Conservation (phyloP, 495 filamentous ascomycete species). For the Penicillium silybi region DNA sequence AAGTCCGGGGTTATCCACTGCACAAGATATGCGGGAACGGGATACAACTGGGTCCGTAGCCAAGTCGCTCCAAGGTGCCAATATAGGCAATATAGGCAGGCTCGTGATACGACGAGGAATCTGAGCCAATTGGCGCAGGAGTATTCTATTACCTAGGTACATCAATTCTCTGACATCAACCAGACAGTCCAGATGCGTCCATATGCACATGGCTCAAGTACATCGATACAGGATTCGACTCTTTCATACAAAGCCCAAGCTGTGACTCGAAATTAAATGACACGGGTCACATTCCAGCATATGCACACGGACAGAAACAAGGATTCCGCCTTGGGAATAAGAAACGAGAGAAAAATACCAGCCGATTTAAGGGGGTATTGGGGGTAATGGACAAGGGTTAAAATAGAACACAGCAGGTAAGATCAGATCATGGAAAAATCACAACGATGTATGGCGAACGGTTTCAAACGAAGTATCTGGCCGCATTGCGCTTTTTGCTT, state of each 20-base stretch:
- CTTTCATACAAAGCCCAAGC: constrained; percentile 1
- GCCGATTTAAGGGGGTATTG: constrained; percentile 37
- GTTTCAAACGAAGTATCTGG: constrained; percentile 1
- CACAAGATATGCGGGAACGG: not conserved
- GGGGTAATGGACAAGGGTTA: constrained; percentile 4
- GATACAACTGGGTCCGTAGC: not conserved
- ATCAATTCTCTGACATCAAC: not conserved
- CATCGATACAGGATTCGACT: constrained; percentile 1
- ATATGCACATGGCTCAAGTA: constrained; percentile 10
- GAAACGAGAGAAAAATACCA: constrained; percentile 29
- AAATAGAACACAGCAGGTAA: constrained; percentile 1
- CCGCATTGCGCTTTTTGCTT: constrained; percentile 13
- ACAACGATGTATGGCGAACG: not conserved
- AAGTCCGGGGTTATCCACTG: not conserved
- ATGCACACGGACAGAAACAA: constrained; percentile 1
- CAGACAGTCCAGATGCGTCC: not conserved
- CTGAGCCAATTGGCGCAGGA: not conserved
- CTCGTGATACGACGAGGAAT: not conserved
- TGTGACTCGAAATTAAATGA: constrained; percentile 1
- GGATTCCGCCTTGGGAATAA: constrained; percentile 5
- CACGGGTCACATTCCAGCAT: constrained; percentile 2
- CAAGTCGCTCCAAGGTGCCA: not conserved
- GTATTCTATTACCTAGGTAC: not conserved
- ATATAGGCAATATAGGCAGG: no score
- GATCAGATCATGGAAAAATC: constrained; percentile 3